A percentile compares a stretch with the other conserved stretches of the same genome.
Conservation (phyloP, 768 basidiomycete species). For the Leccinum aurantiacum region DNA sequence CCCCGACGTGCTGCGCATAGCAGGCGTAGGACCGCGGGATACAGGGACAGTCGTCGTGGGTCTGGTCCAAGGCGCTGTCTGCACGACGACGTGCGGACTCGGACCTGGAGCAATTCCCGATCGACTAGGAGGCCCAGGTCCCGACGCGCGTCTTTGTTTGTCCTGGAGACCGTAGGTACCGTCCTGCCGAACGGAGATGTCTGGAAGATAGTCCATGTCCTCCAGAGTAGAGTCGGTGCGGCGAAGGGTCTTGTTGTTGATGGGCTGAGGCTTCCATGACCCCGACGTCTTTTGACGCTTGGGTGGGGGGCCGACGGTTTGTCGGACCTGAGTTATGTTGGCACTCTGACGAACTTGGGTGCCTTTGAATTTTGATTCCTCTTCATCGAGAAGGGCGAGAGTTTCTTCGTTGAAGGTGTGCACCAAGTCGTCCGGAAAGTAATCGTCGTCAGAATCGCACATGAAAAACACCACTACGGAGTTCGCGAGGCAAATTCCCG, state of each 20-base stretch:
- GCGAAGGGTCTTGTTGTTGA: slow-evolving; percentile 20
- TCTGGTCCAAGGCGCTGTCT: slow-evolving; percentile 10
- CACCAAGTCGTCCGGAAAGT: slow-evolving; percentile 60
- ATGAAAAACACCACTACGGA: slow-evolving; percentile 36
- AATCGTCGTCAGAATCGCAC: slow-evolving; percentile 69
- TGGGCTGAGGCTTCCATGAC: slow-evolving; percentile 44
- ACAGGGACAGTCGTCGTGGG: slow-evolving; percentile 8
- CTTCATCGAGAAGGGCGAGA: slow-evolving; percentile 59
- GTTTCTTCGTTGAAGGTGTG: slow-evolving; percentile 53
- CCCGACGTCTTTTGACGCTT: slow-evolving; percentile 58
- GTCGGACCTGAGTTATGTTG: slow-evolving; percentile 24
- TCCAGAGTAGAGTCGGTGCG: slow-evolving; percentile 30
- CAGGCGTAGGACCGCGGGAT: slow-evolving; percentile 16
- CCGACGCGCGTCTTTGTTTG: slow-evolving; percentile 17
- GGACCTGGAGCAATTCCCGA: slow-evolving; percentile 12
- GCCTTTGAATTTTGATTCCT: slow-evolving; percentile 44
- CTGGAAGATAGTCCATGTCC: slow-evolving; percentile 57
- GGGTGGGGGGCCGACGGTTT: slow-evolving; percentile 37
- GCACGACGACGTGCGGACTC: slow-evolving; percentile 9
- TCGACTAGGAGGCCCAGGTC: slow-evolving; percentile 15
- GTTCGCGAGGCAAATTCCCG: background rate
- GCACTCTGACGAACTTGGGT: slow-evolving; percentile 23
- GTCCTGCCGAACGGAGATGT: slow-evolving; percentile 58
- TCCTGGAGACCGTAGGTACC: slow-evolving; percentile 52
- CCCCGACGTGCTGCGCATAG: slow-evolving; percentile 11